Evolutionary conservation across 2,329 filamentous ascomycete genomes (phyloP), one percentile per base, ranked within the genome.

Genomic region (Fusarium tuaranense): DNA sequence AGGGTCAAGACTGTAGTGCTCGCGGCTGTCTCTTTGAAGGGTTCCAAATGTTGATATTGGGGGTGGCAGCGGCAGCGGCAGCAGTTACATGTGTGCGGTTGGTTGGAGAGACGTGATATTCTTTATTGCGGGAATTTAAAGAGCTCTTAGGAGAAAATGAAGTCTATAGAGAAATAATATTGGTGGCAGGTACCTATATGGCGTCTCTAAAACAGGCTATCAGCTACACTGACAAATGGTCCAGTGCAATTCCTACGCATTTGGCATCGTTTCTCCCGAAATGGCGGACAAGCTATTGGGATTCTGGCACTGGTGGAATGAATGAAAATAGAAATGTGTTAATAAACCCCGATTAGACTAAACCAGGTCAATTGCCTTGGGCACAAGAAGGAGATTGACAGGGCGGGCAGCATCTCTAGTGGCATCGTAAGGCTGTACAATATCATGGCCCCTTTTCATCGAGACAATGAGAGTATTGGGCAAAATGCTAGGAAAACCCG

Each of bases 1-100:
- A 78, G 7, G 73, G 74, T 2, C 62, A 62, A 32, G 65, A 71
- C 6, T 64, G 12, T 1, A 44, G 30, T 41, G 59, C 75, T 20
- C 65, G 53, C 58, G 64, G 67, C 7, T 81, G 80, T 30, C 10
- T 82, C 2, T 73, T 78, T 53, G 80, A 82, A 32, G 82, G 82
- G 0, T 3, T 79, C 2, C 80, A 83, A 38, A 84, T 83, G 81
- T 59, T 84, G 51, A 61, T 83, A 0, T 48, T 84, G 39, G 83
- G 82, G 1, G 79, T 77, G 22, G 34, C 82, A 7, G 83, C 82
- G 2, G 82, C 83, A 2, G 75, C 67, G 0, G 79, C 81, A 1
- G 78, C 82, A 6, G 79, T 83, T 4, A 32, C 76, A 5, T 82
- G 79, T 38, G 81, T 83, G 1, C 67, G 72, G 1, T 39, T 81